Conservation (phyloP, 2,329 filamentous ascomycete genomes). For the Clonostachys byssicola region DNA sequence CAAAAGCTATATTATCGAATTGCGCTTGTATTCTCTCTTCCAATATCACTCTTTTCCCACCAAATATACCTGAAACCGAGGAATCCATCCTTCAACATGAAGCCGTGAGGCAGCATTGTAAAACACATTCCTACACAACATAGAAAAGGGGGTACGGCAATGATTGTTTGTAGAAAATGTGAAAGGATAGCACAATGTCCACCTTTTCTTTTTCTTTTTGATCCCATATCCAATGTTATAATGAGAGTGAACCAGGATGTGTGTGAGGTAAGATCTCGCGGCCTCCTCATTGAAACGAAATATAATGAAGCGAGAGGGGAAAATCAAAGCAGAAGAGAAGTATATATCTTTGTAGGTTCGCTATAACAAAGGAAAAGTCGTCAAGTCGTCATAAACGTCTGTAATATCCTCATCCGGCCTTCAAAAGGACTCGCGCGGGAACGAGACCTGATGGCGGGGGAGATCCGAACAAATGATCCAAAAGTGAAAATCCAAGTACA, state of each 20-base stretch:
- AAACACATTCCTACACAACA: conserved; percentile 4
- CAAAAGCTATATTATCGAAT: no score
- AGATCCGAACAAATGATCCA: no score
- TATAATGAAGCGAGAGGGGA: conserved; percentile 2
- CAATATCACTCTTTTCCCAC: background rate
- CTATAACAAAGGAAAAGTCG: no score
- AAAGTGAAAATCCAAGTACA: no score
- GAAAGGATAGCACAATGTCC: conserved; percentile 2
- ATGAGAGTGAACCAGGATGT: no score
- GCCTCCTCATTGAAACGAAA: background rate
- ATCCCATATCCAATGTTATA: no score
- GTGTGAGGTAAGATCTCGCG: no score
- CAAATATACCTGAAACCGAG: background rate
- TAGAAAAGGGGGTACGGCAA: background rate
- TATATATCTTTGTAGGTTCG: conserved; percentile 6
- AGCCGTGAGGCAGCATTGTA: conserved; percentile 45
- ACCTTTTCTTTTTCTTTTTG: background rate
- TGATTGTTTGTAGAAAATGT: background rate
- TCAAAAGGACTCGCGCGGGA: no score
- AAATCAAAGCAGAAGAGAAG: conserved; percentile 7
- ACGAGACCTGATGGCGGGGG: no score
- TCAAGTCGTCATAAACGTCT: no score
- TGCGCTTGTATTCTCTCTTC: background rate
- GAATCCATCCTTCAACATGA: conserved; percentile 19
- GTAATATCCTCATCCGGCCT: no score